Conservation (phyloP, 306 rosid species). For the Gynostemma pentaphyllum region DNA sequence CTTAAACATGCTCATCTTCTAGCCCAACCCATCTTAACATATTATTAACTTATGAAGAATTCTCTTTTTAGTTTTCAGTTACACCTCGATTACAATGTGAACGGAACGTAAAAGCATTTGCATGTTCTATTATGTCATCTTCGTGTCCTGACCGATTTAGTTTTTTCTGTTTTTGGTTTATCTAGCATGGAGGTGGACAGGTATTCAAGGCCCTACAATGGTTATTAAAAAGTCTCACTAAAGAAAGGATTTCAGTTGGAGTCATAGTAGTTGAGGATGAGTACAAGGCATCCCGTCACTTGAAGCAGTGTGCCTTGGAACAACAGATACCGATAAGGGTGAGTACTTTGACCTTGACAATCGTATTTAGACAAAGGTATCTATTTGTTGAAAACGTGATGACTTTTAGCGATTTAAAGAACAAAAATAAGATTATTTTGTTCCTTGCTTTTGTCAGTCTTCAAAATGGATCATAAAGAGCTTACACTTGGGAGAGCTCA, state of each 20-base stretch:
- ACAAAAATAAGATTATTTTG: background rate
- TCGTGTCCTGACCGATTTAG: background rate
- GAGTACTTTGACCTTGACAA: constrained; percentile 11
- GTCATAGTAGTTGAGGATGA: constrained; percentile 49
- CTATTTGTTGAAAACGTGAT: background rate
- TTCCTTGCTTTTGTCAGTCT: constrained; percentile 37
- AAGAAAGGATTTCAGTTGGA: constrained; percentile 31
- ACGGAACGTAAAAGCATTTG: no score
- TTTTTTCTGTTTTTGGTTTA: constrained; percentile 7
- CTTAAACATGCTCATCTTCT: no score
- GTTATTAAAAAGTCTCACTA: constrained; percentile 35
- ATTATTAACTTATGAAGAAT: no score
- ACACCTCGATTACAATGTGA: no score
- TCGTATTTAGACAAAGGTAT: no score
- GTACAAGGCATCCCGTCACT: constrained; percentile 51
- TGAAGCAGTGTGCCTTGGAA: constrained; percentile 64
- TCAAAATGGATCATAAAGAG: constrained; percentile 65
- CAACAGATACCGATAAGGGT: constrained; percentile 49
- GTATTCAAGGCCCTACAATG: constrained; percentile 62
- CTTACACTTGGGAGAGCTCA: constrained; percentile 59
- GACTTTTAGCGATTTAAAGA: background rate
- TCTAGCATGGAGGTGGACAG: constrained; percentile 73
- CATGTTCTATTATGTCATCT: no score
- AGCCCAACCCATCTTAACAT: no score
- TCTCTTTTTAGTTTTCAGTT: no score